phyloP scores from a whole-genome alignment of 176 grass and related monocot genomes.

The Juncus effusus region DNA sequence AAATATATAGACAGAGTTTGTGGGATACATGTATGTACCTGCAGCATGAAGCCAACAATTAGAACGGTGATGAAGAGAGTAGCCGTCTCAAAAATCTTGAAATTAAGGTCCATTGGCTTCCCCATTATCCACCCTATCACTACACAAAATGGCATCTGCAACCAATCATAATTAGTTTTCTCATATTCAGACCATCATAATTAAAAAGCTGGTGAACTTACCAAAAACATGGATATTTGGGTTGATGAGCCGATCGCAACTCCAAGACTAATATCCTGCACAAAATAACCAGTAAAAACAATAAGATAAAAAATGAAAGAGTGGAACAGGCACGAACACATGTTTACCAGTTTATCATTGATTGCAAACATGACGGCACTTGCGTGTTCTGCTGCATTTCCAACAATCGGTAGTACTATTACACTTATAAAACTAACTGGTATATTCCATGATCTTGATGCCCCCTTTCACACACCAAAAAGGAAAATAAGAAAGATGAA shows the following conservation, averaged over 20 bases:
- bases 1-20: background rate
- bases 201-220: constrained; percentile 28
- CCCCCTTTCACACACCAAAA: constrained; percentile 29
- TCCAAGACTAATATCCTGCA: constrained; percentile 65
- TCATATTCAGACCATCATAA: constrained; percentile 4
- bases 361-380: constrained; percentile 71
- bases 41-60: constrained; percentile 65
- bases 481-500: background rate
- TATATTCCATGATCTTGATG: constrained; percentile 56
- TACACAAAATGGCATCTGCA: constrained; percentile 80
- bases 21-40: constrained; percentile 39
- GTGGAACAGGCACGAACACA: background rate
- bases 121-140: constrained; percentile 68
- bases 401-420: constrained; percentile 78
- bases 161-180: background rate
- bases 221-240: constrained; percentile 87
- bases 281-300: background rate
- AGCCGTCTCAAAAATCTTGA: constrained; percentile 70
- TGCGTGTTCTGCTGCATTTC: constrained; percentile 78
- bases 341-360: constrained; percentile 78
- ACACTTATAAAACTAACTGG: constrained; percentile 72
- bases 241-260: constrained; percentile 76
- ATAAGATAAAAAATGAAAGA: background rate
- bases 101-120: constrained; percentile 78
- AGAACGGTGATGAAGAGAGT: constrained; percentile 73